A percentile compares a stretch with the other conserved stretches of the same genome.
Conservation (phyloP, 352 stramenopile species). For the Phytophthora podocarpi region DNA sequence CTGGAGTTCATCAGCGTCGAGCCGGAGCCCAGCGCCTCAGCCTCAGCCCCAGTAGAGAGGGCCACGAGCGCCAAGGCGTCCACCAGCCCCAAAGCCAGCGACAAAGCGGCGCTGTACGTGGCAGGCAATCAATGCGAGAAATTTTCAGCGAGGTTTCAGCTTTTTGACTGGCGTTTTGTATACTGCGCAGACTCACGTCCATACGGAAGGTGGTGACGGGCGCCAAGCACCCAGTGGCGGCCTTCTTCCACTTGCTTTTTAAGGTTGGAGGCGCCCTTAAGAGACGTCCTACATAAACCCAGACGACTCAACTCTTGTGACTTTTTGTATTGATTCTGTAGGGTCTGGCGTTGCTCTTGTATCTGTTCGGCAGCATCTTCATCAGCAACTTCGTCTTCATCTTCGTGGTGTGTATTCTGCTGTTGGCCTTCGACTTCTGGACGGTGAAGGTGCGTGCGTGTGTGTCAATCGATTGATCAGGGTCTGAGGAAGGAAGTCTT, state of each 20-base stretch:
- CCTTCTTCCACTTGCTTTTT: constrained; percentile 97
- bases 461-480: too few species aligned
- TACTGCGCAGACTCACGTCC: constrained; percentile 55
- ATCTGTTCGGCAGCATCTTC: constrained; percentile 93
- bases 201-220: constrained; percentile 73
- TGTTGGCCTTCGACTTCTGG: constrained; percentile 98
- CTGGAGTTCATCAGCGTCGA: constrained; percentile 87
- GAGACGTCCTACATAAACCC: background rate
- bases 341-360: constrained; percentile 90
- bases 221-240: constrained; percentile 93
- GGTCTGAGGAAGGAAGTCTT: too few species aligned
- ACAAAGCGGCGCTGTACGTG: constrained; percentile 69
- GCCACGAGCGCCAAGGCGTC: constrained; percentile 22
- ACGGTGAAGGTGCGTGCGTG: constrained; percentile 90
- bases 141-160: background rate
- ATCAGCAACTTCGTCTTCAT: constrained; percentile 96
- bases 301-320: background rate
- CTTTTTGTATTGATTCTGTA: constrained; percentile 11
- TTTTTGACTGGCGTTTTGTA: constrained; percentile 14
- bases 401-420: constrained; percentile 96
- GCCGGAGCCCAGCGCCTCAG: constrained; percentile 15
- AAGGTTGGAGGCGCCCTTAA: constrained; percentile 65
- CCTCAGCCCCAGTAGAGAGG: constrained; percentile 13
- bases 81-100: constrained; percentile 33
- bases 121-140: background rate